These are phyloP conservation scores for Boletales sp. DNA, from an alignment of 768 basidiomycete species.

Conservation along the genomic window DNA sequence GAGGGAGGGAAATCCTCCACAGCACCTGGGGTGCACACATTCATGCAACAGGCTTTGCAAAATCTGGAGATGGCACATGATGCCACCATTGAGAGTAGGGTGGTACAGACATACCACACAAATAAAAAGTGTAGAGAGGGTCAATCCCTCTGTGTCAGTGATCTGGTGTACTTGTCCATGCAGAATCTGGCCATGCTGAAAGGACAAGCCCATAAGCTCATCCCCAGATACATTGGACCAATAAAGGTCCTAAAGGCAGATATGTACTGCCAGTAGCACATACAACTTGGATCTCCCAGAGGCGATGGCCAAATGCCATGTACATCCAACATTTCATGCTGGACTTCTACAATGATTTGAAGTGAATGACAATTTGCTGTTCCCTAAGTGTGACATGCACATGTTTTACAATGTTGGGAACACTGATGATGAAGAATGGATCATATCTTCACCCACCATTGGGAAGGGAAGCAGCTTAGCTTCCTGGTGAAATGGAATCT, in stretches of 20 bases:
- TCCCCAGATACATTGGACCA: conserved; percentile 39
- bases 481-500: no score
- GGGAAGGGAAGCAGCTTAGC: no score
- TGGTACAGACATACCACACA: conserved; percentile 28
- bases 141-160: conserved; percentile 13
- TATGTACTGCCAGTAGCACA: no score
- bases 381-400: not conserved
- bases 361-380: not conserved
- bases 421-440: no score
- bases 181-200: conserved; percentile 35
- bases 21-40: conserved; percentile 20
- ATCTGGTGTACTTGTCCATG: conserved; percentile 35
- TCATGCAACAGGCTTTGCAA: conserved; percentile 19
- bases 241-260: not conserved
- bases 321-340: not conserved
- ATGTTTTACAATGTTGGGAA: not conserved
- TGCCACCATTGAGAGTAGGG: conserved; percentile 31
- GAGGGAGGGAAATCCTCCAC: not conserved
- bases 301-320: not conserved
- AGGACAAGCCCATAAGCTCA: conserved; percentile 31
- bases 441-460: no score
- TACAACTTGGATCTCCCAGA: not conserved
- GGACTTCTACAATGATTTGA: not conserved
- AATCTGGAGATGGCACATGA: conserved; percentile 34
- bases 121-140: conserved; percentile 23